Percentiles rank a stretch among this genome's conserved stretches.
These are phyloP conservation scores for Lactarius indigo DNA, from an alignment of 768 basidiomycete genomes.

Conservation along the genomic window DNA sequence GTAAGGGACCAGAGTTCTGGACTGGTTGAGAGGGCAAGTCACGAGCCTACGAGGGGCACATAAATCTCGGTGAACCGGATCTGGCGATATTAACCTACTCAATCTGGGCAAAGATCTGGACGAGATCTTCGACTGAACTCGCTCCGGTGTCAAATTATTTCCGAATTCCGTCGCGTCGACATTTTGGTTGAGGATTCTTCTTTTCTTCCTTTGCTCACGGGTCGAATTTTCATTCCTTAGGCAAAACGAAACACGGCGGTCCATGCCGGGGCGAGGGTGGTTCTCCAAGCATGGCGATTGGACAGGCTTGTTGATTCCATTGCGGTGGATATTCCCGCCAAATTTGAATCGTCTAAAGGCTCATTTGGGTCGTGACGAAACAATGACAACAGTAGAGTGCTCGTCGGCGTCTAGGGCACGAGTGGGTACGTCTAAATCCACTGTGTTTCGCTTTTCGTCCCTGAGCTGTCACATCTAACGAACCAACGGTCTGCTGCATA, in stretches of 20 bases:
- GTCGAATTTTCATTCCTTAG: not conserved
- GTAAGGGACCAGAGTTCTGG: not conserved
- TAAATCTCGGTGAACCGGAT: slow-evolving; percentile 5
- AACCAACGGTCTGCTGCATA: not conserved
- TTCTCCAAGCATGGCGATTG: slow-evolving; percentile 5
- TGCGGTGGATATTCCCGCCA: slow-evolving; percentile 5
- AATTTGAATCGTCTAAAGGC: not conserved
- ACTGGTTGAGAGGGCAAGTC: not conserved
- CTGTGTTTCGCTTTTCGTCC: slow-evolving; percentile 22
- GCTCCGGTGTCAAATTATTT: slow-evolving; percentile 15
- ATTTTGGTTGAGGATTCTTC: not conserved
- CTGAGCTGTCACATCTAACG: slow-evolving; percentile 11
- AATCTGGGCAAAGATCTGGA: slow-evolving; percentile 13
- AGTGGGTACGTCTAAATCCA: not conserved
- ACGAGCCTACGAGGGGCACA: not conserved
- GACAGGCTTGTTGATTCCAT: not conserved
- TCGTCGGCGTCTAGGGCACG: not conserved
- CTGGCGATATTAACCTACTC: slow-evolving; percentile 15
- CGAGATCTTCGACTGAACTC: slow-evolving; percentile 21
- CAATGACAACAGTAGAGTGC: not conserved
- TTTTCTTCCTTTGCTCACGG: slow-evolving; percentile 1
- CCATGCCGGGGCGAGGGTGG: not conserved
- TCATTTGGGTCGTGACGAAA: slow-evolving; percentile 15
- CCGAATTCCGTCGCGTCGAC: not conserved
- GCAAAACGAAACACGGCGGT: not conserved